Evolutionary conservation across 805 yeast species (phyloP).

Genomic region (Saccharomycopsis microspora): DNA sequence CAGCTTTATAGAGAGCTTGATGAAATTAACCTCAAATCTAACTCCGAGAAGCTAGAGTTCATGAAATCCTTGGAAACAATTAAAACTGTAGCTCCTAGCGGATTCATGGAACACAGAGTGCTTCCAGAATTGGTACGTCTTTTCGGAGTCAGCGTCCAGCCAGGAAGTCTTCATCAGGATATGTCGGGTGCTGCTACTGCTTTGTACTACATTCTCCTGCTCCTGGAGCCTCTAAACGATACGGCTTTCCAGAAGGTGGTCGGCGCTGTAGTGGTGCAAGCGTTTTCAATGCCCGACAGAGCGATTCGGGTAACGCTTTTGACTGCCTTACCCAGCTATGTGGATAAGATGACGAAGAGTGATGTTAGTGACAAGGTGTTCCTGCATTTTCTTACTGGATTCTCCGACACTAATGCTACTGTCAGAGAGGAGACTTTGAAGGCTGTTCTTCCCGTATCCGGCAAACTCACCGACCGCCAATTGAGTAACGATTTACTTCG

Average conservation of each 20-base stretch:
- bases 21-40: slow-evolving; percentile 41
- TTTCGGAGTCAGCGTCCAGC: slow-evolving; percentile 21
- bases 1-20: slow-evolving; percentile 39
- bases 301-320: slow-evolving; percentile 65
- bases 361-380: slow-evolving; percentile 65
- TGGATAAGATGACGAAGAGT: slow-evolving; percentile 37
- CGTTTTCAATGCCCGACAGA: slow-evolving; percentile 62
- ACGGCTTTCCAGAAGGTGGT: slow-evolving; percentile 30
- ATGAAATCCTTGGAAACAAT: slow-evolving; percentile 28
- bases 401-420: slow-evolving; percentile 73
- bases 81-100: slow-evolving; percentile 30
- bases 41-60: slow-evolving; percentile 39
- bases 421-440: slow-evolving; percentile 73
- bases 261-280: slow-evolving; percentile 52
- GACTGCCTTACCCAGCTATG: slow-evolving; percentile 45
- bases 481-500: slow-evolving; percentile 78
- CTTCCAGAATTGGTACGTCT: slow-evolving; percentile 59
- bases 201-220: slow-evolving; percentile 22
- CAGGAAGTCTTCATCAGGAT: slow-evolving; percentile 10
- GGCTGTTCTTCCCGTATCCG: slow-evolving; percentile 43
- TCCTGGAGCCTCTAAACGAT: slow-evolving; percentile 23
- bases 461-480: slow-evolving; percentile 64
- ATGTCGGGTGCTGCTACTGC: slow-evolving; percentile 21
- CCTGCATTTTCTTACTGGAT: slow-evolving; percentile 62
- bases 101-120: slow-evolving; percentile 46